These are phyloP conservation scores for Zanthoxylum bungeanum DNA, from an alignment of 345 rosid genomes.

Conservation along the genomic window DNA sequence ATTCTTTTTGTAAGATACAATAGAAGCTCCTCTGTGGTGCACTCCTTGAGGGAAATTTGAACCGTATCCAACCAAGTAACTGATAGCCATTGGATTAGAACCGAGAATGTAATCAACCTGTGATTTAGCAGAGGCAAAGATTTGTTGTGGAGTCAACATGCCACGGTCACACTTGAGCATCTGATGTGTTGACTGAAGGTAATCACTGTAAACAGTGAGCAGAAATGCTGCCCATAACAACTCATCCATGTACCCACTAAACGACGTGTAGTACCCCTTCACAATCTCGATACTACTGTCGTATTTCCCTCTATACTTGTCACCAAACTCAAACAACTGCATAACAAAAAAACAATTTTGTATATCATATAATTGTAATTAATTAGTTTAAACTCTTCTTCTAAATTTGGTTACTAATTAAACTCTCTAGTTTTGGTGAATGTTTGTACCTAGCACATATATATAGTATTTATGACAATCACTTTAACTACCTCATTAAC, in stretches of 20 bases:
- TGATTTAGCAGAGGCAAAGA: conserved; percentile 38
- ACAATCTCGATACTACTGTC: conserved; percentile 47
- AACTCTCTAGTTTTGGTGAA: conserved; percentile 16
- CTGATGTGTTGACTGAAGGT: conserved; percentile 30
- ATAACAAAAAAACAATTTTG: neutral
- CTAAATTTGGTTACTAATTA: neutral
- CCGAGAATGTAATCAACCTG: conserved; percentile 66
- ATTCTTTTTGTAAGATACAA: conserved; percentile 35
- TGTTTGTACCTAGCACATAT: conserved; percentile 5
- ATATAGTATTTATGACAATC: neutral
- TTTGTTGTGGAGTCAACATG: conserved; percentile 26
- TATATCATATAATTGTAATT: neutral
- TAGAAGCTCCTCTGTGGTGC: conserved; percentile 77
- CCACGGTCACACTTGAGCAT: conserved; percentile 29
- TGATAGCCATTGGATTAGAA: conserved; percentile 50
- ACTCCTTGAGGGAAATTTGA: conserved; percentile 40
- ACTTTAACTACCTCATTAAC: conserved; percentile 4
- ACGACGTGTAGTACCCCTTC: conserved; percentile 60
- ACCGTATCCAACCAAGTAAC: conserved; percentile 65
- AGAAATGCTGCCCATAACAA: conserved; percentile 67
- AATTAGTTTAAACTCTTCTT: neutral
- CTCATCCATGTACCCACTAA: conserved; percentile 75
- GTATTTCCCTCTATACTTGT: conserved; percentile 57
- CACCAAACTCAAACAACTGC: conserved; percentile 70
- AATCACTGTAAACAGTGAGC: conserved; percentile 46